Evolutionary conservation across 2,329 filamentous ascomycete genomes (phyloP).

Genomic region (Thermothelomyces thermophilus): DNA sequence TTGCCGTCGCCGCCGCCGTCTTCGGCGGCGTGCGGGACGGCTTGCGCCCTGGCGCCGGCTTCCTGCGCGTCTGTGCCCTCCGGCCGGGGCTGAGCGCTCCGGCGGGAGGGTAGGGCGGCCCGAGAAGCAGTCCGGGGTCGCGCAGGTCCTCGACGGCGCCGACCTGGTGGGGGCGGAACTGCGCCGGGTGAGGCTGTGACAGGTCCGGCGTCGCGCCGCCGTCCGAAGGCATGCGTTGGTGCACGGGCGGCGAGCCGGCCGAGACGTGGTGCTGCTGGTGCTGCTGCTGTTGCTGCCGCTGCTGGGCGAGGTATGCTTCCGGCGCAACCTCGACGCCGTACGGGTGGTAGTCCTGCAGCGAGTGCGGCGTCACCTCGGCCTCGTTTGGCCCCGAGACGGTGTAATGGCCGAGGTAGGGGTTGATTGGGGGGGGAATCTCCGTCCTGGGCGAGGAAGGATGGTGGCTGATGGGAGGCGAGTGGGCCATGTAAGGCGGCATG

Average conservation of each 20-base stretch:
- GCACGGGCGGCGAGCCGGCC: conserved; percentile 17
- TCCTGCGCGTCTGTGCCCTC: conserved; percentile 19
- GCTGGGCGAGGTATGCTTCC: conserved; percentile 8
- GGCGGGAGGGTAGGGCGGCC: conserved; percentile 15
- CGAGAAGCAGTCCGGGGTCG: conserved; percentile 17
- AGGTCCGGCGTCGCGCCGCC: conserved; percentile 20
- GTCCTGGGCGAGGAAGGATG: conserved; percentile 28
- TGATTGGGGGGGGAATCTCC: conserved; percentile 30
- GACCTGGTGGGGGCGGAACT: conserved; percentile 18
- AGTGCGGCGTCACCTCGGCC: conserved; percentile 28
- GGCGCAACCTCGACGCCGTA: conserved; percentile 18
- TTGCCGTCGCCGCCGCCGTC: no score
- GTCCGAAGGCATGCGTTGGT: conserved; percentile 22
- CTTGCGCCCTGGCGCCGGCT: conserved; percentile 16
- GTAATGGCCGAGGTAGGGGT: conserved; percentile 34
- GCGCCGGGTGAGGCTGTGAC: conserved; percentile 20
- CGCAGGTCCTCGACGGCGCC: conserved; percentile 25
- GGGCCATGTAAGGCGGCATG: conserved; percentile 31
- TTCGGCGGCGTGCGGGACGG: conserved; percentile 14
- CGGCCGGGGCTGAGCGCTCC: conserved; percentile 16
- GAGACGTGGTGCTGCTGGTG: conserved; percentile 11
- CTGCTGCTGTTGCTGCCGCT: conserved; percentile 1
- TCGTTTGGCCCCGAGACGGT: conserved; percentile 30
- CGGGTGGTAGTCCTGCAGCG: conserved; percentile 24
- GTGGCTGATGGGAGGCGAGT: conserved; percentile 27